phyloP scores from a whole-genome alignment of 169 alveolate species.

The Plasmodium adleri region DNA sequence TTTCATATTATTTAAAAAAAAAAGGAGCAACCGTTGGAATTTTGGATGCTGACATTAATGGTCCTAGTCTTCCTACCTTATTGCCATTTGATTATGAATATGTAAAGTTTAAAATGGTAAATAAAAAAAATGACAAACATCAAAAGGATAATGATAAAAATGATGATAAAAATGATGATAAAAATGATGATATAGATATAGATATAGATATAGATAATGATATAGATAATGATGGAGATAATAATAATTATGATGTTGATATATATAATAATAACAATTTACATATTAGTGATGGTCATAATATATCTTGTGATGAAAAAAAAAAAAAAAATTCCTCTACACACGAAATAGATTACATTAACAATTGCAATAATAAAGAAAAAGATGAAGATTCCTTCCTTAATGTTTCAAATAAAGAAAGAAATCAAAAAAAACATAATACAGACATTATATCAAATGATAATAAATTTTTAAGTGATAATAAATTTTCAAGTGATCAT shows the following conservation, averaged over 20 bases:
- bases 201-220: neutral
- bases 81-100: constrained; percentile 83
- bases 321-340: neutral
- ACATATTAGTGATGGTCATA: neutral
- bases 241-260: no score
- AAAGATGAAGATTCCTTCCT: neutral
- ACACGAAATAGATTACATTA: no score
- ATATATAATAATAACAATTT: neutral
- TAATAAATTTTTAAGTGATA: no score
- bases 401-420: no score
- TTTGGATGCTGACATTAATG: constrained; percentile 97
- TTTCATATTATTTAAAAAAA: constrained; percentile 90
- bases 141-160: neutral
- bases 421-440: no score
- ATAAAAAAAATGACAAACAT: neutral
- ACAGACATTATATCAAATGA: no score
- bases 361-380: neutral
- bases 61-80: constrained; percentile 96
- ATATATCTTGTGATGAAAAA: neutral
- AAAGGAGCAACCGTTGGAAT: constrained; percentile 94
- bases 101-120: constrained; percentile 76
- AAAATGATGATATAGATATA: neutral
- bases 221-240: neutral
- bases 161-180: neutral
- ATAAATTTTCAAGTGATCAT: no score